Conservation (phyloP, 768 basidiomycete species). For the Tulasnella sp. region DNA sequence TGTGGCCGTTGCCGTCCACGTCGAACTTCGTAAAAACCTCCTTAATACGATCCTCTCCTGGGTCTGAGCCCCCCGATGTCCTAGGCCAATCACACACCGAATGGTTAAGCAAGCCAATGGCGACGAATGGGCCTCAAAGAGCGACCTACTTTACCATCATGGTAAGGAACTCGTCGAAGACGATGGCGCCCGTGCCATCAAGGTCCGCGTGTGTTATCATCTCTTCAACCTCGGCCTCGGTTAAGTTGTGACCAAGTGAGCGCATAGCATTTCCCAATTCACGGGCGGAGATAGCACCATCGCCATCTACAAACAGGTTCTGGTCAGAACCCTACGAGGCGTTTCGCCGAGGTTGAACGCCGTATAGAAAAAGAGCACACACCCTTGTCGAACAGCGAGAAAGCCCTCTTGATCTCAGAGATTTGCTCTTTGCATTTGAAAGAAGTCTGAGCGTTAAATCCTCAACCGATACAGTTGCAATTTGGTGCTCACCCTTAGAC, state of each 20-base stretch:
- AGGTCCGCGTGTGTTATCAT: conserved; percentile 95
- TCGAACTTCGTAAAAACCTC: conserved; percentile 98
- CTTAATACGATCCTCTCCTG: conserved; percentile 78
- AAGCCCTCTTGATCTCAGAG: conserved; percentile 97
- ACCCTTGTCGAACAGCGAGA: conserved; percentile 97
- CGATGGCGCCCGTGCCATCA: conserved; percentile 83
- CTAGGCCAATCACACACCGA: conserved; percentile 34
- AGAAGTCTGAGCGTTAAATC: conserved; percentile 1
- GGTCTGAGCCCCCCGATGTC: conserved; percentile 58
- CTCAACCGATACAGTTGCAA: not conserved
- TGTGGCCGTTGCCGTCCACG: conserved; percentile 90
- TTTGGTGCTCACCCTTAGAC: conserved; percentile 37
- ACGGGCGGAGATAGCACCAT: conserved; percentile 86
- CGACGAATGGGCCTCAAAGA: not conserved
- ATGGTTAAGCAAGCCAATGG: not conserved
- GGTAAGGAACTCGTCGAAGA: conserved; percentile 76
- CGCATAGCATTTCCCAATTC: conserved; percentile 94
- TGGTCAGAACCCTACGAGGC: not conserved
- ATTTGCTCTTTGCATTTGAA: conserved; percentile 67
- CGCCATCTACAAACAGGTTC: conserved; percentile 55
- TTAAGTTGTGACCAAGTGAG: conserved; percentile 87
- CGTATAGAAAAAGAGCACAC: conserved; percentile 31
- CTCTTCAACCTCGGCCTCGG: conserved; percentile 85
- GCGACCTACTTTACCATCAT: conserved; percentile 59
- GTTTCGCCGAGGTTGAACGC: not conserved